Evolutionary conservation across 768 basidiomycete species (phyloP).

Genomic region (Boletales sp.): DNA sequence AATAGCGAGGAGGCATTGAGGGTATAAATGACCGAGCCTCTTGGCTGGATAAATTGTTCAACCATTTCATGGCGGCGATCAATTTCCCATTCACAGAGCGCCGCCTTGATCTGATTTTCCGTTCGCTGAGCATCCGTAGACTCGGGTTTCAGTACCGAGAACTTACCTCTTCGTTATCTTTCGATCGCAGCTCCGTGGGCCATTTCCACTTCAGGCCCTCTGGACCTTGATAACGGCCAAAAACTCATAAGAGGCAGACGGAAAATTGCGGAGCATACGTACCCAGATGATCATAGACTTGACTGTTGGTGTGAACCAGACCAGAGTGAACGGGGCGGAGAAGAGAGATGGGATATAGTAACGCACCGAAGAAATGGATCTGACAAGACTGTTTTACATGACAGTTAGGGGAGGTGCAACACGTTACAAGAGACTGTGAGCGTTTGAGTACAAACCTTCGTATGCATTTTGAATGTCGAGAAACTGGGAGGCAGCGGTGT

Average conservation of each 20-base stretch:
- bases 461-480: slow-evolving; percentile 81
- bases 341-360: slow-evolving; percentile 1
- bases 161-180: slow-evolving; percentile 47
- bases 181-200: slow-evolving; percentile 42
- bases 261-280: slow-evolving; percentile 15
- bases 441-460: too few relatives aligned
- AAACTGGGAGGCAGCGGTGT: slow-evolving; percentile 63
- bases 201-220: slow-evolving; percentile 42
- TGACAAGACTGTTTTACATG: slow-evolving; percentile 50
- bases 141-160: slow-evolving; percentile 16
- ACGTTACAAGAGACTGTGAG: neutral
- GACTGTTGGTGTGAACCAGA: slow-evolving; percentile 36
- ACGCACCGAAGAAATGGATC: slow-evolving; percentile 67
- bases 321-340: slow-evolving; percentile 4
- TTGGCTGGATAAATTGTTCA: slow-evolving; percentile 41
- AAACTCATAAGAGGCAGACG: slow-evolving; percentile 9
- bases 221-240: slow-evolving; percentile 24
- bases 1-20: slow-evolving; percentile 52
- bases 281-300: slow-evolving; percentile 76
- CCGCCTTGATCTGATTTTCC: slow-evolving; percentile 44
- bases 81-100: slow-evolving; percentile 40
- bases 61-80: slow-evolving; percentile 35
- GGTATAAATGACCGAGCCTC: slow-evolving; percentile 42
- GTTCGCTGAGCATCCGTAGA: slow-evolving; percentile 18
- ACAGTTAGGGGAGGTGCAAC: slow-evolving; percentile 10